Base-by-base conservation (phyloP, 805 yeast species). In the Groenewaldozyma tartarivorans region DNA sequence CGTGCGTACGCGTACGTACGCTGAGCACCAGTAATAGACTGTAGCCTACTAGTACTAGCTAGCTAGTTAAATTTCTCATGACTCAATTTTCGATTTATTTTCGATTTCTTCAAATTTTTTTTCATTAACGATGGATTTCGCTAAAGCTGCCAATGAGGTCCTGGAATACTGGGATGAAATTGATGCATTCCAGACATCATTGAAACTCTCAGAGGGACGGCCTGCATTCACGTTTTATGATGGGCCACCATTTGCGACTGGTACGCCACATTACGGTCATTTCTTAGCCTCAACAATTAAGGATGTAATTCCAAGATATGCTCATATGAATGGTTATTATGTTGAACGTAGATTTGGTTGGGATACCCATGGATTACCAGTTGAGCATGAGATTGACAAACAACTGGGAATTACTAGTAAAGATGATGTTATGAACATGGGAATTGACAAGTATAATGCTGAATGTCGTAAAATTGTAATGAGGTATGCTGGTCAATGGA, bases 241-340 rank as follows among this genome's bases (percentile, higher is more conserved):
- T 67, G 99, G 99, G 21, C 99, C 99, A 5, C 99, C 99, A 53
- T 92, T 92, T 64, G 99, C 99, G 43, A 92, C 98, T 1, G 98
- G 98, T 57, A 85, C 96, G 29, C 99, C 99, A 34, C 99, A 92
- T 63, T 94, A 92, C 62, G 99, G 99, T 48, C 99, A 92, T 60
- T 81, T 92, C 57, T 69, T 92, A 63, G 94, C 97, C 2, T 92
- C 97, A 31, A 92, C 99, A 43, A 85, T 88, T 56, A 92, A 90
- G 58, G 99, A 92, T 67, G 85, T 92, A 51, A 90, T 92, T 42
- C 98, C 98, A 42, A 77, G 99, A 60, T 92, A 86, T 59, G 97
- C 97, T 45, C 83, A 94, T 48, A 90, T 92, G 98, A 90, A 83
- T 54, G 98, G 98, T 17, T 81, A 77, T 63, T 85, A 81, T 54